Evolutionary conservation across 2,329 filamentous ascomycete genomes (phyloP).

Genomic region (Thielaviopsis musarum): DNA sequence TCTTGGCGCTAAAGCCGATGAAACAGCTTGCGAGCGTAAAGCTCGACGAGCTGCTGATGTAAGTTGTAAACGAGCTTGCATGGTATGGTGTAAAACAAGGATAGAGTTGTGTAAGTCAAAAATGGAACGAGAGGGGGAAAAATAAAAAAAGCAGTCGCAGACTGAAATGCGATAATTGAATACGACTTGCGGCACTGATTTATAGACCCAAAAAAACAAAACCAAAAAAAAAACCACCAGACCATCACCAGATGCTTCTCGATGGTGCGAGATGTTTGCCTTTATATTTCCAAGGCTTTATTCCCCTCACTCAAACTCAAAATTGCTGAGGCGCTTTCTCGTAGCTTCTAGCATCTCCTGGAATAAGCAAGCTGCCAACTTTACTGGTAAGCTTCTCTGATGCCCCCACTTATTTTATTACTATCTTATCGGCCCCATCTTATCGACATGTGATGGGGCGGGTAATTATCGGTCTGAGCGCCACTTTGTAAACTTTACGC

Average conservation of each 20-base stretch:
- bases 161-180: no score
- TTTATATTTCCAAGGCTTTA: background rate
- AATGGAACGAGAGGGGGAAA: background rate
- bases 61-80: slow-evolving; percentile 27
- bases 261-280: background rate
- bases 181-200: background rate
- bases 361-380: background rate
- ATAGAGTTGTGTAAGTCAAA: background rate
- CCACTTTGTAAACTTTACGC: background rate
- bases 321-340: slow-evolving; percentile 21
- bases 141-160: background rate
- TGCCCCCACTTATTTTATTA: background rate
- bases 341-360: slow-evolving; percentile 21
- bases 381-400: slow-evolving; percentile 1
- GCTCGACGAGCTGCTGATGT: slow-evolving; percentile 22
- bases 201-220: no score
- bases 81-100: slow-evolving; percentile 14
- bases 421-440: background rate
- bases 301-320: slow-evolving; percentile 2
- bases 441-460: slow-evolving; percentile 1
- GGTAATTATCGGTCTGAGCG: background rate
- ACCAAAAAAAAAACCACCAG: background rate
- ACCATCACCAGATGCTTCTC: background rate
- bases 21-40: background rate
- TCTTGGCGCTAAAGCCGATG: background rate